Evolutionary conservation across 202 grass and related monocot species (phyloP).

Genomic region (Elaeis oleifera): DNA sequence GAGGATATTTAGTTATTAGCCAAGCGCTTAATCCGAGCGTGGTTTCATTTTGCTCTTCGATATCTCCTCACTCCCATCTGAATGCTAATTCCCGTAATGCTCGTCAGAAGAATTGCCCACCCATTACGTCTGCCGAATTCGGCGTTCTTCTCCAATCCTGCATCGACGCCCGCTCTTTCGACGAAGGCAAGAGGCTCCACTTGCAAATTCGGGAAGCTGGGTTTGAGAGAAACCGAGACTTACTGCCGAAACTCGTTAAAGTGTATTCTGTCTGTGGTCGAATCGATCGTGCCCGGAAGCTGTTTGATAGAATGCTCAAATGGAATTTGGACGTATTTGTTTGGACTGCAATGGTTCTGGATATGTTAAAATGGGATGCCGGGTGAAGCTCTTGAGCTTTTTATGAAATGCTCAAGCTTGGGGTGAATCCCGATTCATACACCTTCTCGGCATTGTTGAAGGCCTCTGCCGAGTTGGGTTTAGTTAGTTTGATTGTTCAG

Average conservation of each 20-base stretch:
- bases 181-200: constrained; percentile 5
- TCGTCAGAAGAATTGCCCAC: background rate
- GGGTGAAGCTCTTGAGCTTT: constrained; percentile 3
- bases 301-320: constrained; percentile 18
- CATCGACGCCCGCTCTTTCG: constrained; percentile 9
- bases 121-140: constrained; percentile 1
- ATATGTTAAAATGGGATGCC: constrained; percentile 4
- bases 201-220: constrained; percentile 8
- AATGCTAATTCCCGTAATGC: too few species aligned
- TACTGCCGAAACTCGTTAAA: constrained; percentile 14
- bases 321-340: constrained; percentile 10
- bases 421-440: constrained; percentile 12
- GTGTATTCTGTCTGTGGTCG: constrained; percentile 17
- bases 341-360: constrained; percentile 15
- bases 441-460: constrained; percentile 19
- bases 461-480: constrained; percentile 7
- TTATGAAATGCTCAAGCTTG: constrained; percentile 2
- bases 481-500: background rate
- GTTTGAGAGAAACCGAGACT: constrained; percentile 15
- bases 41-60: too few species aligned
- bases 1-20: too few species aligned
- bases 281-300: background rate
- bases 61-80: too few species aligned
- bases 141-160: constrained; percentile 12
- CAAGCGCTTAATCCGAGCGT: too few species aligned